phyloP scores from a whole-genome alignment of 306 rosid species.

The Echinosophora koreensis region DNA sequence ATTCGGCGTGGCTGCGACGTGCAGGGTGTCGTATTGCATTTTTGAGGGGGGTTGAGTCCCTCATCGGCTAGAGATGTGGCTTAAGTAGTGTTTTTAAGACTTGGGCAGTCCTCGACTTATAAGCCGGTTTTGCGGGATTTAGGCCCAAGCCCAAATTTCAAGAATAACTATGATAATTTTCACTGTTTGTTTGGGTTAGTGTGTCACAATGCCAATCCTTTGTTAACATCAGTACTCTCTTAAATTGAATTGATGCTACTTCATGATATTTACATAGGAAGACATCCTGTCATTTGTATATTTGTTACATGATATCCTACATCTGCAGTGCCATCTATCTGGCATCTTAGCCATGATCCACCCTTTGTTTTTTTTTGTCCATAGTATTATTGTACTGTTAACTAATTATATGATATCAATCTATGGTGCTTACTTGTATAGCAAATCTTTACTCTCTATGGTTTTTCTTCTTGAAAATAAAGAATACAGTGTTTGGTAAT shows the following conservation, averaged over 20 bases:
- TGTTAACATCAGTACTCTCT: neutral
- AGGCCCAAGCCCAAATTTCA: too few species aligned
- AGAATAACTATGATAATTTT: too few species aligned
- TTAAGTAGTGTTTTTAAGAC: too few species aligned
- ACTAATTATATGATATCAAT: conserved; percentile 8
- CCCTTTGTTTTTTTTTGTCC: neutral
- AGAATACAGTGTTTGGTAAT: neutral
- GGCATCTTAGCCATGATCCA: conserved; percentile 14
- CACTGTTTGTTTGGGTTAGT: conserved; percentile 16
- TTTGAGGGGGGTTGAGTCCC: too few species aligned
- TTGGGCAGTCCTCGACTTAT: too few species aligned
- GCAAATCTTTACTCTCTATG: neutral
- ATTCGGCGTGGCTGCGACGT: too few species aligned
- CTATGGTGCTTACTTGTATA: conserved; percentile 13
- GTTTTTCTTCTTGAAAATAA: neutral
- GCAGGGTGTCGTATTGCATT: too few species aligned
- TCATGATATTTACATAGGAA: conserved; percentile 14
- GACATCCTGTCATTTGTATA: neutral
- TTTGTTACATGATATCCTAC: conserved; percentile 21
- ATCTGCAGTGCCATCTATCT: neutral
- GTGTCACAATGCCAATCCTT: conserved; percentile 8
- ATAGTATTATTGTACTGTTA: neutral
- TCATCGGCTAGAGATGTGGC: too few species aligned
- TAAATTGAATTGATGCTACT: conserved; percentile 7
- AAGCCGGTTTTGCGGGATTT: too few species aligned